Evolutionary conservation across 805 yeast genomes (phyloP).

Genomic region (Saccharomycopsis fermentans): DNA sequence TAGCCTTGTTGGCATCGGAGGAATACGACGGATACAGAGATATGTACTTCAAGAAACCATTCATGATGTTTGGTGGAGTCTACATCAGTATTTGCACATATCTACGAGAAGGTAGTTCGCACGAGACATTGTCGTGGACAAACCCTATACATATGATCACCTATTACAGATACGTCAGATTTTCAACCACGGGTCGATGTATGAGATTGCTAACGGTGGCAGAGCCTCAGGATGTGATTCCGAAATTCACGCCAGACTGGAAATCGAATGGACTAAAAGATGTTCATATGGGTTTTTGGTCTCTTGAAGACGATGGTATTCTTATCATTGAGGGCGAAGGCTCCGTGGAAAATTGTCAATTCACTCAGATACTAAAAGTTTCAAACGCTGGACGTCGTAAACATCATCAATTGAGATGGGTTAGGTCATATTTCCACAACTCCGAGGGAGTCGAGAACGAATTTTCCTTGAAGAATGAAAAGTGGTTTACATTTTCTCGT

Average conservation of each 20-base stretch:
- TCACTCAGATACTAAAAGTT: conserved; percentile 54
- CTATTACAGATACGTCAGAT: conserved; percentile 76
- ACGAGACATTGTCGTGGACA: conserved; percentile 53
- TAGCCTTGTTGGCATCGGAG: background rate
- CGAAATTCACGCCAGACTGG: conserved; percentile 31
- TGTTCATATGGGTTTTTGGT: conserved; percentile 47
- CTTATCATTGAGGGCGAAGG: conserved; percentile 35
- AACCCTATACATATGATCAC: conserved; percentile 78
- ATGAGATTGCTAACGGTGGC: conserved; percentile 57
- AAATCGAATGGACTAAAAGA: conserved; percentile 26
- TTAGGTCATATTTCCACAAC: conserved; percentile 46
- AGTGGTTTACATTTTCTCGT: conserved; percentile 66
- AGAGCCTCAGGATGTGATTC: conserved; percentile 63
- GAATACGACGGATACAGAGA: conserved; percentile 27
- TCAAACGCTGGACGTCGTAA: conserved; percentile 48
- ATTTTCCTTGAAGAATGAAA: conserved; percentile 60
- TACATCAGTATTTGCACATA: conserved; percentile 81
- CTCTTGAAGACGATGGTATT: conserved; percentile 34
- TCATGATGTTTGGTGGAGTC: conserved; percentile 69
- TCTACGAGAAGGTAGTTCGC: conserved; percentile 69
- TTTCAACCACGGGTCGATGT: conserved; percentile 69
- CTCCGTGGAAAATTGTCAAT: conserved; percentile 42
- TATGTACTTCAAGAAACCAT: conserved; percentile 61
- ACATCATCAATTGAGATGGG: conserved; percentile 70
- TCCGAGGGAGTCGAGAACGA: conserved; percentile 45